These are phyloP conservation scores for Infundibulicybe gibba DNA, from an alignment of 768 basidiomycete genomes.

Conservation along the genomic window DNA sequence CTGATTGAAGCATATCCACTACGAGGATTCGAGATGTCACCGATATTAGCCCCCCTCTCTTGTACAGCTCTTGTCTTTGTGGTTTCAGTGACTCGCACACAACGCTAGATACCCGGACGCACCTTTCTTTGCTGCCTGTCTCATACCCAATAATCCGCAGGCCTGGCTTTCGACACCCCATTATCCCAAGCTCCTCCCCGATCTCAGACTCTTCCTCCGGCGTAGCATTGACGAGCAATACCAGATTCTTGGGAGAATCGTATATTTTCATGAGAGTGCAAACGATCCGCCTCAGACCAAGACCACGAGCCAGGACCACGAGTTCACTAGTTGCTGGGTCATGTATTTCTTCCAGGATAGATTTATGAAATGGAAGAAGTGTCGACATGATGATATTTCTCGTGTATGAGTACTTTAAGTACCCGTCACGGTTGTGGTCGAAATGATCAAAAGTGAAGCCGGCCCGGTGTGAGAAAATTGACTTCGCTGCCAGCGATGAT, in stretches of 20 bases:
- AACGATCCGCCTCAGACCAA: slow-evolving; percentile 80
- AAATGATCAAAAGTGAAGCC: no score
- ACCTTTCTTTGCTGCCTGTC: slow-evolving; percentile 76
- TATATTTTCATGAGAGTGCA: slow-evolving; percentile 93
- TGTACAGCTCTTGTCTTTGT: slow-evolving; percentile 78
- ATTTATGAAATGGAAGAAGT: slow-evolving; percentile 63
- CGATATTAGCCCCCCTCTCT: slow-evolving; percentile 83
- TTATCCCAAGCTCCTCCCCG: slow-evolving; percentile 87
- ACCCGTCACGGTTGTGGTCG: no score
- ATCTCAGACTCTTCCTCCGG: slow-evolving; percentile 89
- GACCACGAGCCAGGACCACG: slow-evolving; percentile 81
- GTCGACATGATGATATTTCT: slow-evolving; percentile 32
- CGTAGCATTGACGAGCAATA: slow-evolving; percentile 81
- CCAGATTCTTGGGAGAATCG: slow-evolving; percentile 77
- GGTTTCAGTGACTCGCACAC: slow-evolving; percentile 1
- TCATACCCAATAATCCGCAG: slow-evolving; percentile 83
- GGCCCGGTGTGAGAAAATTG: no score
- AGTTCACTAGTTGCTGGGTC: slow-evolving; percentile 74
- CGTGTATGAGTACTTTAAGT: no score
- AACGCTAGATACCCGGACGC: slow-evolving; percentile 14
- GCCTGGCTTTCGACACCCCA: slow-evolving; percentile 88
- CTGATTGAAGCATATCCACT: slow-evolving; percentile 88
- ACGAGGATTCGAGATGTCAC: slow-evolving; percentile 93
- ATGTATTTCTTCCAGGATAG: slow-evolving; percentile 64
- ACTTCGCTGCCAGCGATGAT: no score